A percentile compares a stretch with the other conserved stretches of the same genome.
These are phyloP conservation scores for Setaria viridis DNA, from an alignment of 202 grass and related monocot genomes.

Conservation along the genomic window DNA sequence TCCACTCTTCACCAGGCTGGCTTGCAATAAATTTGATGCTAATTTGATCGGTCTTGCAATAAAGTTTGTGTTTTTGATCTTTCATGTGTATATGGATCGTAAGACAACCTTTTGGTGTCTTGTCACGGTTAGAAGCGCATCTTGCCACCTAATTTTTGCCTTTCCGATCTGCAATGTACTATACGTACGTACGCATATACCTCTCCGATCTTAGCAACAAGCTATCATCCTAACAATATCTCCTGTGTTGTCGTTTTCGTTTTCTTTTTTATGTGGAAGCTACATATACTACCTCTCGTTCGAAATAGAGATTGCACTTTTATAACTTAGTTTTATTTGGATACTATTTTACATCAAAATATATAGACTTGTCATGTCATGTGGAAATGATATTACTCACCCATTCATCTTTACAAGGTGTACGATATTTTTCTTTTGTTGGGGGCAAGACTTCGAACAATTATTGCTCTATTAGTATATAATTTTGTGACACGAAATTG, in stretches of 20 bases:
- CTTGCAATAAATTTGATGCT: constrained; percentile 15
- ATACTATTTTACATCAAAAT: no score
- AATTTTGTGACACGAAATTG: no score
- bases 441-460: no score
- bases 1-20: constrained; percentile 8
- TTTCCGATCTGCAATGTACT: neutral
- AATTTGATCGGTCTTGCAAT: constrained; percentile 5
- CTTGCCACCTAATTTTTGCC: neutral
- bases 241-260: neutral
- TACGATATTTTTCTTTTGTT: no score
- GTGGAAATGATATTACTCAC: no score
- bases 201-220: no score
- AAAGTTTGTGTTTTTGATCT: constrained; percentile 13
- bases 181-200: neutral
- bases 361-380: no score
- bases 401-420: no score
- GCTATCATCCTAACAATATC: no score
- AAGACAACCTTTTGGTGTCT: constrained; percentile 12
- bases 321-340: neutral
- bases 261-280: neutral
- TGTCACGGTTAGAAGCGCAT: neutral
- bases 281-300: no score
- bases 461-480: no score
- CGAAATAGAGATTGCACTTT: no score
- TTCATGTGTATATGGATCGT: constrained; percentile 20